These are phyloP conservation scores for Aspergillus sp. DNA, from an alignment of 2,329 filamentous ascomycete genomes.

Conservation along the genomic window DNA sequence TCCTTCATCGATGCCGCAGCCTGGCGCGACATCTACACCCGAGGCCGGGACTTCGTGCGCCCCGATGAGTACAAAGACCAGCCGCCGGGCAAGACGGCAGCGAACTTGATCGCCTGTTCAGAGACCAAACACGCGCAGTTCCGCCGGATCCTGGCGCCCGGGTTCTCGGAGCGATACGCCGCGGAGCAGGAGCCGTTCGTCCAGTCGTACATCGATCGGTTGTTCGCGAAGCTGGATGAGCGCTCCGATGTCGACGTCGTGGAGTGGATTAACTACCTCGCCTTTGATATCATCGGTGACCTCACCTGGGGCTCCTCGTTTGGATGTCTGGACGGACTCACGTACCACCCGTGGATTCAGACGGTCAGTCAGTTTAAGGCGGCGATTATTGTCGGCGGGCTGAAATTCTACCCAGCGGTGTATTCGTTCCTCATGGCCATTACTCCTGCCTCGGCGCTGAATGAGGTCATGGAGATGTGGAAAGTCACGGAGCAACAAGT, in stretches of 20 bases:
- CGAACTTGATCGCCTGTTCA: constrained; percentile 13
- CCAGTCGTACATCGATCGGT: constrained; percentile 15
- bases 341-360: constrained; percentile 8
- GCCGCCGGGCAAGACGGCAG: constrained; percentile 6
- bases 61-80: constrained; percentile 13
- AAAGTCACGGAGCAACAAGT: not conserved
- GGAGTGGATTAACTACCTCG: constrained; percentile 10
- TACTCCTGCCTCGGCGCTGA: not conserved
- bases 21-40: constrained; percentile 32
- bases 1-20: constrained; percentile 34
- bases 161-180: constrained; percentile 22
- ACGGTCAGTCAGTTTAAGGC: not conserved
- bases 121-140: constrained; percentile 17
- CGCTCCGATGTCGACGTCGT: constrained; percentile 4
- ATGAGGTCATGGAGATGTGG: not conserved
- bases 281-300: constrained; percentile 17
- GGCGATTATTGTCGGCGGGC: not conserved
- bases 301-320: constrained; percentile 9
- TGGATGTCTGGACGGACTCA: constrained; percentile 4
- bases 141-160: constrained; percentile 19
- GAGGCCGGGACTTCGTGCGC: not conserved
- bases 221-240: constrained; percentile 13
- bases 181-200: constrained; percentile 26
- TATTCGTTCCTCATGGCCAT: not conserved
- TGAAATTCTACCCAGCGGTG: constrained; percentile 2